Evolutionary conservation across 176 grass and related monocot genomes (phyloP), one percentile per base, ranked within the genome.

Genomic region (Eragrostis curvula): DNA sequence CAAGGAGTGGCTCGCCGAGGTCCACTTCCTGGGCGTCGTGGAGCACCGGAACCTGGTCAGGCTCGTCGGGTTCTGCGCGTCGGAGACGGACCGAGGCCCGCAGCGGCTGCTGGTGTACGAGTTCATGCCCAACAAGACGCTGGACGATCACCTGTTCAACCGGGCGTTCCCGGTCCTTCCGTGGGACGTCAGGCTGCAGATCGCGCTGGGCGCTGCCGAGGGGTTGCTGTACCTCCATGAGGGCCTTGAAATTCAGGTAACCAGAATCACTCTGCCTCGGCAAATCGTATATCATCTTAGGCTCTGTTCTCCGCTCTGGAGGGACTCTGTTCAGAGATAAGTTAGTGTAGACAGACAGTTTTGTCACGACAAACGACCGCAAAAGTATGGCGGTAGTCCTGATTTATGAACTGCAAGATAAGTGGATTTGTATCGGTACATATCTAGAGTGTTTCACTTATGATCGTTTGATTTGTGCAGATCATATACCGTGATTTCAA

Each of bases 401-500:
- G 66, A 60, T 59, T 70, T 58, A 32, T 23, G 12, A 46, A 23
- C 20, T 64, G 3, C 43, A 39, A 24, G 41, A 0, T n/a, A n/a
- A n/a, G n/a, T n/a, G n/a, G n/a, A n/a, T n/a, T n/a, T n/a, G n/a
- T n/a, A n/a, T n/a, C n/a, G n/a, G n/a, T n/a, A n/a, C n/a, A n/a
- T n/a, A n/a, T n/a, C n/a, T n/a, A n/a, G 51, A 30, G 56, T 1
- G 58, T 18, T 66, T 24, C 63, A 9, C 27, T 10, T 11, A 36
- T 44, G 69, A 20, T 50, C 7, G 71, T 56, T 44, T 39, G 6
- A 16, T 53, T 17, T 48, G 0, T 24, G 15, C 8, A 92, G 90
- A 86, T 92, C 51, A 95, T 95, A 84, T 92, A 90, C 52, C 93
- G 93, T 3, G 90, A 95, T 61, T 95, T 95, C 65, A 95, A 95